These are phyloP conservation scores for Monosporascus sp. DNA, from an alignment of 2,329 filamentous ascomycete species.

Conservation along the genomic window DNA sequence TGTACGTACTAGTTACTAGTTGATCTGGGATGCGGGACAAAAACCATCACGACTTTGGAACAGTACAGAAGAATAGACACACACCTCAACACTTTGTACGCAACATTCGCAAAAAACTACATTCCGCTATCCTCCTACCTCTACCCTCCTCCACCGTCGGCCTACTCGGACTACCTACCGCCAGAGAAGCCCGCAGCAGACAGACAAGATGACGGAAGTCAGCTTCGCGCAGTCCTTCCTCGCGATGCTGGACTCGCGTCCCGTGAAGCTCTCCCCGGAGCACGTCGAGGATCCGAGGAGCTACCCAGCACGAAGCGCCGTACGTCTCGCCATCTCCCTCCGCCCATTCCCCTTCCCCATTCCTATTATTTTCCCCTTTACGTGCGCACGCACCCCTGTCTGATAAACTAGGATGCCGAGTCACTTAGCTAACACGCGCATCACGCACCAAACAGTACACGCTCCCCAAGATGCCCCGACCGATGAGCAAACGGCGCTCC, in stretches of 20 bases:
- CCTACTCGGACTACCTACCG: too few species aligned
- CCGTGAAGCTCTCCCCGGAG: slow-evolving; percentile 78
- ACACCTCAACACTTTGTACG: too few species aligned
- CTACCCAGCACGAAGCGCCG: slow-evolving; percentile 71
- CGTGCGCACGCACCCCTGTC: background rate
- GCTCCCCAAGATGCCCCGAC: slow-evolving; percentile 61
- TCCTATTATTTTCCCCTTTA: background rate
- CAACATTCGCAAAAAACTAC: too few species aligned
- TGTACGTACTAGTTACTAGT: too few species aligned
- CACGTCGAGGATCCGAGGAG: slow-evolving; percentile 82
- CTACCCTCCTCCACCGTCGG: background rate
- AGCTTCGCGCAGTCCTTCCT: slow-evolving; percentile 83
- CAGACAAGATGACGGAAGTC: slow-evolving; percentile 67
- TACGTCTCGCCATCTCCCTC: slow-evolving; percentile 39
- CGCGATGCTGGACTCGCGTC: slow-evolving; percentile 69
- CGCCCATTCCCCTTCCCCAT: slow-evolving; percentile 4
- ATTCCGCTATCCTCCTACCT: slow-evolving; percentile 2
- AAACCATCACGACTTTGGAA: too few species aligned
- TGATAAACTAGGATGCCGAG: slow-evolving; percentile 3
- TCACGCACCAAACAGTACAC: slow-evolving; percentile 50
- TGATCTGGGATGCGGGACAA: too few species aligned
- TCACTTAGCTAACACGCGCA: too few species aligned
- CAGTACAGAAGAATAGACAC: too few species aligned
- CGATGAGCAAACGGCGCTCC: slow-evolving; percentile 44
- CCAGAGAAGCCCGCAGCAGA: too few species aligned